phyloP scores from a whole-genome alignment of 2,329 filamentous ascomycete species.

The Knoxdaviesia capensis region DNA sequence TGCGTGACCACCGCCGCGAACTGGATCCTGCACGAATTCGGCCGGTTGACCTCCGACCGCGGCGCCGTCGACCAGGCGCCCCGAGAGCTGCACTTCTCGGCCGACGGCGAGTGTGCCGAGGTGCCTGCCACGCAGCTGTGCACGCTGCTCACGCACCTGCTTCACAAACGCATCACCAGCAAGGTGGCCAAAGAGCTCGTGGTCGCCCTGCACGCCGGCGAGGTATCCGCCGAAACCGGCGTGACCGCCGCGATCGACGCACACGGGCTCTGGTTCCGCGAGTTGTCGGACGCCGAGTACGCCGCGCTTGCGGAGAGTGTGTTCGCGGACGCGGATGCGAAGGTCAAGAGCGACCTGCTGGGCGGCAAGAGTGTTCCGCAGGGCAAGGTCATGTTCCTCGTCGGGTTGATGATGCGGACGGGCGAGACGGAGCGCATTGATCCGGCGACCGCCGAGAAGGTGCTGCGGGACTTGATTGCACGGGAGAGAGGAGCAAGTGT shows the following conservation, averaged over 20 bases:
- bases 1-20: slow-evolving; percentile 32
- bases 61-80: slow-evolving; percentile 35
- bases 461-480: slow-evolving; percentile 14
- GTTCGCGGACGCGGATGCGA: slow-evolving; percentile 22
- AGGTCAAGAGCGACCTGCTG: slow-evolving; percentile 19
- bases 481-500: too few species aligned
- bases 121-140: slow-evolving; percentile 25
- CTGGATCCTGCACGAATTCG: slow-evolving; percentile 59
- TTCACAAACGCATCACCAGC: slow-evolving; percentile 27
- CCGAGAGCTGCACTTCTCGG: slow-evolving; percentile 23
- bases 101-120: slow-evolving; percentile 23
- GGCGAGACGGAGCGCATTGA: slow-evolving; percentile 34
- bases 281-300: slow-evolving; percentile 28
- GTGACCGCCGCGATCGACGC: slow-evolving; percentile 23
- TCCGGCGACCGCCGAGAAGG: slow-evolving; percentile 26
- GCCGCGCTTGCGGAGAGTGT: slow-evolving; percentile 21
- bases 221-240: slow-evolving; percentile 15
- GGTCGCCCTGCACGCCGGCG: slow-evolving; percentile 27
- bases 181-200: slow-evolving; percentile 37
- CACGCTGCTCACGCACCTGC: slow-evolving; percentile 23
- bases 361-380: slow-evolving; percentile 29
- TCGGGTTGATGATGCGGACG: slow-evolving; percentile 35
- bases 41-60: slow-evolving; percentile 39
- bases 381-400: slow-evolving; percentile 39
- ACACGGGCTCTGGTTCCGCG: slow-evolving; percentile 32